These are phyloP conservation scores for Spencermartinsiella europaea DNA, from an alignment of 805 yeast genomes.

Conservation along the genomic window DNA sequence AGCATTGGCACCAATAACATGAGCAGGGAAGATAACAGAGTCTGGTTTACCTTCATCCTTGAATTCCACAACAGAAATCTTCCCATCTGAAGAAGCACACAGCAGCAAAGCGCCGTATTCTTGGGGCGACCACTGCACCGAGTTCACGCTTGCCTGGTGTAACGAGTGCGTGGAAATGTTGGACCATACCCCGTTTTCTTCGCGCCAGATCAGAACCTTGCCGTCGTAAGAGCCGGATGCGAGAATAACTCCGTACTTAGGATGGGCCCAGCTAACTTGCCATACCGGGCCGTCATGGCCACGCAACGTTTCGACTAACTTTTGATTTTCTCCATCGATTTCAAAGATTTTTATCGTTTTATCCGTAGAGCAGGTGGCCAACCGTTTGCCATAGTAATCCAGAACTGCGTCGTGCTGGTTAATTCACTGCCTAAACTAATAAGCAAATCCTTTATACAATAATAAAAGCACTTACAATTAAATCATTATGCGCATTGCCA, in stretches of 20 bases:
- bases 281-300: constrained; percentile 99
- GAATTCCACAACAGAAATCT: constrained; percentile 84
- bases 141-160: constrained; percentile 92
- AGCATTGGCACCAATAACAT: constrained; percentile 88
- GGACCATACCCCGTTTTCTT: constrained; percentile 83
- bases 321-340: constrained; percentile 79
- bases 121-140: constrained; percentile 95
- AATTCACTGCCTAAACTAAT: neutral
- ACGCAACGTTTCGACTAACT: constrained; percentile 71
- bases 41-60: constrained; percentile 75
- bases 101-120: constrained; percentile 90
- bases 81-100: constrained; percentile 91
- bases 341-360: constrained; percentile 93
- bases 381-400: constrained; percentile 92
- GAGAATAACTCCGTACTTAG: constrained; percentile 89
- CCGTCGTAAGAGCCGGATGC: constrained; percentile 97
- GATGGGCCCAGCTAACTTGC: constrained; percentile 99
- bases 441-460: neutral
- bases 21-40: constrained; percentile 61
- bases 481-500: constrained; percentile 85
- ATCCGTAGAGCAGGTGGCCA: constrained; percentile 96
- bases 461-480: constrained; percentile 40
- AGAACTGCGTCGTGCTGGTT: constrained; percentile 82
- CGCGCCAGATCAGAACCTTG: constrained; percentile 90
- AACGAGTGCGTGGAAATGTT: constrained; percentile 80